phyloP scores from a whole-genome alignment of 1,139 yeast species.

The Hyphopichia fennica region DNA sequence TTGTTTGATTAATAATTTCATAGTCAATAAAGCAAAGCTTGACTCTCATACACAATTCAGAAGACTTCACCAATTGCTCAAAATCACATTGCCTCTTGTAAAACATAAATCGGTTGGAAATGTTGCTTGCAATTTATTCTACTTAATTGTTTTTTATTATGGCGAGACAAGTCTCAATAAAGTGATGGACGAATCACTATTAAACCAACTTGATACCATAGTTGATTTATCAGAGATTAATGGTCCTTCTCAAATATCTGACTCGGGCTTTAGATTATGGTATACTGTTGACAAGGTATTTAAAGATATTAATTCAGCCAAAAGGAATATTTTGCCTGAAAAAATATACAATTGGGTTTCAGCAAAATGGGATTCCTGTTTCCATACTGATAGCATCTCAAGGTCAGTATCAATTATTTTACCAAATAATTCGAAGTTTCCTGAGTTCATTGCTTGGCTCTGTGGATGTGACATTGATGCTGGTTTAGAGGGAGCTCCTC shows the following conservation, averaged over 20 bases:
- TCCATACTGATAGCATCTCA: not conserved
- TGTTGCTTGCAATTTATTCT: slow-evolving; percentile 23
- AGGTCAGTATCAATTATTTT: slow-evolving; percentile 1
- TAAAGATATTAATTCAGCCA: slow-evolving; percentile 25
- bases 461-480: slow-evolving; percentile 13
- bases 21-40: slow-evolving; percentile 1
- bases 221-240: slow-evolving; percentile 55
- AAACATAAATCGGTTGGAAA: slow-evolving; percentile 25
- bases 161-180: slow-evolving; percentile 12
- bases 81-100: slow-evolving; percentile 46
- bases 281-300: slow-evolving; percentile 37
- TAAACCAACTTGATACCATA: slow-evolving; percentile 47
- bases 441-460: slow-evolving; percentile 46
- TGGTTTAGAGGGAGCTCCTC: not conserved
- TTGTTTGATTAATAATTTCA: slow-evolving; percentile 16
- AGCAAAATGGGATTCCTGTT: slow-evolving; percentile 35
- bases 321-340: slow-evolving; percentile 14
- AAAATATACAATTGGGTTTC: slow-evolving; percentile 49
- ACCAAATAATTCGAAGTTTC: slow-evolving; percentile 16
- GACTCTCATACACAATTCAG: not conserved
- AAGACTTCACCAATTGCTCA: slow-evolving; percentile 24
- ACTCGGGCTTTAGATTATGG: slow-evolving; percentile 59
- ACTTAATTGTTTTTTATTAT: slow-evolving; percentile 12
- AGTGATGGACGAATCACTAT: slow-evolving; percentile 35
- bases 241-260: slow-evolving; percentile 53